These are phyloP conservation scores for Colletotrichum horii DNA, from an alignment of 2,329 filamentous ascomycete species.

Conservation along the genomic window DNA sequence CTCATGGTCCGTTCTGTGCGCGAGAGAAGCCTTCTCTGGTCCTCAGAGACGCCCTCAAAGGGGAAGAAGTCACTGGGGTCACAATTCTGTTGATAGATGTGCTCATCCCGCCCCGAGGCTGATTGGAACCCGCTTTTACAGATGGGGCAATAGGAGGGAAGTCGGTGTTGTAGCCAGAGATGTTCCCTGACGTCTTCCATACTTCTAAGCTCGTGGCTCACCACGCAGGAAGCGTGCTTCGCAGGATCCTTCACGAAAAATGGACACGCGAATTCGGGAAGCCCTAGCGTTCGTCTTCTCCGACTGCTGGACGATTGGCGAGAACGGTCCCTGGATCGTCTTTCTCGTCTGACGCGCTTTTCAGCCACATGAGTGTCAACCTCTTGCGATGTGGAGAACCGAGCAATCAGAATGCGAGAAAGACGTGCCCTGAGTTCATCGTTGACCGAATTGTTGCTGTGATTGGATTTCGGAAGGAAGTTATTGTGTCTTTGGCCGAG, in stretches of 20 bases:
- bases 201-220: background rate
- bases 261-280: background rate
- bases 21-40: background rate
- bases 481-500: too few species aligned
- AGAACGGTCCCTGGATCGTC: background rate
- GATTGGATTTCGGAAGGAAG: background rate
- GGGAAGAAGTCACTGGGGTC: background rate
- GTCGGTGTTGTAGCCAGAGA: background rate
- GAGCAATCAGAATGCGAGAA: background rate
- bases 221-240: background rate
- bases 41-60: conserved; percentile 27
- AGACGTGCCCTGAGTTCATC: background rate
- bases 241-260: background rate
- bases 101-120: background rate
- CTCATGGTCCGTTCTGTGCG: background rate
- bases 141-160: background rate
- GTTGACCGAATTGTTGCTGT: background rate
- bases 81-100: conserved; percentile 4
- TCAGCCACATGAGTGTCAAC: background rate
- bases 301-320: background rate
- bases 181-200: background rate
- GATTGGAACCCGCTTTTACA: background rate
- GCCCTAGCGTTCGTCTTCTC: background rate
- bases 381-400: background rate
- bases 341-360: background rate